phyloP scores from a whole-genome alignment of 108 stramenopile species.

The Conticribra weissflogii region DNA sequence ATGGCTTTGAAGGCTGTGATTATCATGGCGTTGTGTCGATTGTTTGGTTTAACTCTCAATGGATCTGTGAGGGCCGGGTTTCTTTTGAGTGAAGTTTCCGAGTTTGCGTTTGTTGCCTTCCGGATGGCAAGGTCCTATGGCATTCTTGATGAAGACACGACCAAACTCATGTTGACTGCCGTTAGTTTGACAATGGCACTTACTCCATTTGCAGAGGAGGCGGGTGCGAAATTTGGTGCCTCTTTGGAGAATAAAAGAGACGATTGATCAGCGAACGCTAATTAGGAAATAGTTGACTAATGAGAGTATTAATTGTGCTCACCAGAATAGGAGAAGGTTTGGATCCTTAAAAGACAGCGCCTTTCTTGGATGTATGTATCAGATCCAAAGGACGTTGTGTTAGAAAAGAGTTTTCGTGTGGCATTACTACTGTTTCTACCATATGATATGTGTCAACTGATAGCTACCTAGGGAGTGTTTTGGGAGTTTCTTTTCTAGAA shows the following conservation, averaged over 20 bases:
- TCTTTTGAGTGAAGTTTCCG: constrained; percentile 91
- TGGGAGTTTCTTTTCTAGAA: too few species aligned
- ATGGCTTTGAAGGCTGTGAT: constrained; percentile 80
- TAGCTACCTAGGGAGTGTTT: too few species aligned
- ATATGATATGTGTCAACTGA: too few species aligned
- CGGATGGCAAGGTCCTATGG: constrained; percentile 86
- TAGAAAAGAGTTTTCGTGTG: too few species aligned
- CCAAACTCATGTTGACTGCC: constrained; percentile 88
- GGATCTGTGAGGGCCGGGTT: constrained; percentile 83
- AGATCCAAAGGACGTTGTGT: too few species aligned
- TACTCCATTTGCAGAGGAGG: constrained; percentile 84
- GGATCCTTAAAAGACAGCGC: too few species aligned
- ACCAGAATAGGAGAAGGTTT: neutral
- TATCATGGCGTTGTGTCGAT: constrained; percentile 57
- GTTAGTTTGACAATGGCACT: constrained; percentile 93
- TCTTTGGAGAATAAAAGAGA: constrained; percentile 30
- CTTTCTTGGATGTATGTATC: too few species aligned
- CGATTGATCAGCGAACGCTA: constrained; percentile 2
- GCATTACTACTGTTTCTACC: too few species aligned
- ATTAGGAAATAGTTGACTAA: neutral
- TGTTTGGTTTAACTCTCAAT: constrained; percentile 66
- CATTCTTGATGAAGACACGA: constrained; percentile 70
- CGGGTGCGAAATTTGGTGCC: constrained; percentile 48
- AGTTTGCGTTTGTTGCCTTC: constrained; percentile 96
- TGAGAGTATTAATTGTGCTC: neutral